Evolutionary conservation across 1,284 basidiomycete species (phyloP).

Genomic region (Ustilago curta): DNA sequence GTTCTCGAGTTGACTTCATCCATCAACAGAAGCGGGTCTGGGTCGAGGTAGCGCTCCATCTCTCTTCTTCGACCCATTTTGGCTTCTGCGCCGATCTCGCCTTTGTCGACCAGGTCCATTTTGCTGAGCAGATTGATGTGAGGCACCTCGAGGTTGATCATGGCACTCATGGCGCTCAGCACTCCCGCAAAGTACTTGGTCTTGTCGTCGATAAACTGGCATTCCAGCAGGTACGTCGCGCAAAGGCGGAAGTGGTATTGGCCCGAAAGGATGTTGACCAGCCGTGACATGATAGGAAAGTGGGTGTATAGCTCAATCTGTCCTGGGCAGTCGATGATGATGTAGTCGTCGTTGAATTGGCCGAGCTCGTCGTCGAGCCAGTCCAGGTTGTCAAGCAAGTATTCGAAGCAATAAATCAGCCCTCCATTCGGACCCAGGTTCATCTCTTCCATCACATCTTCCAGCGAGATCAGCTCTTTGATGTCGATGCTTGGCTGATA

Average conservation of each 20-base stretch:
- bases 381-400: slow-evolving; percentile 95
- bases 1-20: slow-evolving; percentile 75
- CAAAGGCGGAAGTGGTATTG: slow-evolving; percentile 67
- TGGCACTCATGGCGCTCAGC: slow-evolving; percentile 96
- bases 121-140: slow-evolving; percentile 99
- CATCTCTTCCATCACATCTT: slow-evolving; percentile 97
- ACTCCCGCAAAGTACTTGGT: slow-evolving; percentile 99
- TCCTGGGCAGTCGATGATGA: slow-evolving; percentile 97
- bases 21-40: slow-evolving; percentile 91
- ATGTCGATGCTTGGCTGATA: slow-evolving; percentile 95
- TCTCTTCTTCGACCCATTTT: slow-evolving; percentile 63
- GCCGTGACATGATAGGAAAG: slow-evolving; percentile 91
- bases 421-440: slow-evolving; percentile 97
- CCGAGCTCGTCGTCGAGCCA: slow-evolving; percentile 99
- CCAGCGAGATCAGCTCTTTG: slow-evolving; percentile 87
- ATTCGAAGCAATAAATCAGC: slow-evolving; percentile 98
- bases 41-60: slow-evolving; percentile 87
- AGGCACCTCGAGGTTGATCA: slow-evolving; percentile 96
- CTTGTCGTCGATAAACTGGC: slow-evolving; percentile 81
- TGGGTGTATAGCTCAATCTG: slow-evolving; percentile 99
- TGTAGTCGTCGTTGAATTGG: slow-evolving; percentile 91
- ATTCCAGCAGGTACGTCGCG: slow-evolving; percentile 85
- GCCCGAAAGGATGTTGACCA: slow-evolving; percentile 75
- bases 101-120: slow-evolving; percentile 90
- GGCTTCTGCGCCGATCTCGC: slow-evolving; percentile 73